A percentile compares a stretch with the other conserved stretches of the same genome.
These are phyloP conservation scores for Pythium monospermum DNA, from an alignment of 352 stramenopile species.

Conservation along the genomic window DNA sequence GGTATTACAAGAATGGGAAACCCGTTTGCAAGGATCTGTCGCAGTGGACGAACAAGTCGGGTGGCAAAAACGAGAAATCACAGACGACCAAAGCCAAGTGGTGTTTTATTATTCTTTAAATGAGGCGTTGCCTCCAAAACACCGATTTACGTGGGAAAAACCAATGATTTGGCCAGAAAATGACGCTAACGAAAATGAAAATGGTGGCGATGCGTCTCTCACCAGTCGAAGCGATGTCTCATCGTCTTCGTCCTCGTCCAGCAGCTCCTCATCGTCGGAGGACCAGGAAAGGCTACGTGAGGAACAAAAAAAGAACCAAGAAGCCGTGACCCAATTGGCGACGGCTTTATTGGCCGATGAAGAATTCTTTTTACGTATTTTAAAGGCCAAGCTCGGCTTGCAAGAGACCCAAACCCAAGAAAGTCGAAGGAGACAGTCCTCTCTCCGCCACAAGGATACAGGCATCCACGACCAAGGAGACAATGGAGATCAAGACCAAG, in stretches of 20 bases:
- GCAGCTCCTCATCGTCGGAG: conserved; percentile 3
- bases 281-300: conserved; percentile 15
- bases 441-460: conserved; percentile 9
- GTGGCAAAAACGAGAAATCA: conserved; percentile 63
- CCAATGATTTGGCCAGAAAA: conserved; percentile 32
- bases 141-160: conserved; percentile 47
- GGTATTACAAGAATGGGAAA: conserved; percentile 41
- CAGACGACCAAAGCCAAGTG: conserved; percentile 36
- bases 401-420: conserved; percentile 8
- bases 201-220: neutral
- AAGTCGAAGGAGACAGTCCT: conserved; percentile 10
- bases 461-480: no score
- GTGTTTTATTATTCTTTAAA: conserved; percentile 72
- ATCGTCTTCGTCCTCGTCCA: conserved; percentile 13
- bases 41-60: conserved; percentile 41
- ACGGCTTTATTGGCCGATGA: conserved; percentile 47
- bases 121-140: conserved; percentile 27
- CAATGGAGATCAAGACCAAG: conserved; percentile 21
- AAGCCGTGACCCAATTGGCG: conserved; percentile 32
- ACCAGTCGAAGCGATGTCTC: conserved; percentile 16
- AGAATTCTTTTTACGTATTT: conserved; percentile 47
- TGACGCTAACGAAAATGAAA: conserved; percentile 8
- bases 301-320: conserved; percentile 18
- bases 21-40: conserved; percentile 35
- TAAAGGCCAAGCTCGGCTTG: conserved; percentile 61